Evolutionary conservation across 1,284 basidiomycete species (phyloP), one percentile per base, ranked within the genome.

Genomic region (Flammula alnicola): DNA sequence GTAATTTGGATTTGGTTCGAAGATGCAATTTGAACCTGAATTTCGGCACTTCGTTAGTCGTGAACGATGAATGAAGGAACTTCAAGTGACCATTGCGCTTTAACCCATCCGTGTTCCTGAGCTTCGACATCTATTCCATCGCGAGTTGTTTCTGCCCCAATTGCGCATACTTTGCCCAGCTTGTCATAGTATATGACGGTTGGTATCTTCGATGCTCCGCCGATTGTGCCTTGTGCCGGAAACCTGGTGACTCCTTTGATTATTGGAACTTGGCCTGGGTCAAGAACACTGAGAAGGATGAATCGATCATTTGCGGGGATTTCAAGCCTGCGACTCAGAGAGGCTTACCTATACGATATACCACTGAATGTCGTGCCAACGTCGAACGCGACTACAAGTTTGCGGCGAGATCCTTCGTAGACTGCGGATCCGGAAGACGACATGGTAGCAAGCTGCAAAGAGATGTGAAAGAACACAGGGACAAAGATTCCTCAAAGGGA

Each of bases 351-450:
- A 51, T 79, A 81, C 0, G 76, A 75, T 1, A 77, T 67, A 1
- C 77, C 78, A 42, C 78, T 79, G 57, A 67, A 80, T 1, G 79
- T 81, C 0, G 79, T 81, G 0, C 79, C 79, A 1, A 81, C 62
- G 54, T 81, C 80, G 39, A 81, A 73, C 0, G 76, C 78, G 5
- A 81, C 56, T 10, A 80, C 70, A 6, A 81, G 65, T 14, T 69
- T 73, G 27, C 76, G 69, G 33, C 52, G 50, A 37, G 55, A 53
- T 16, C 73, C 72, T 11, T 53, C 56, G 52, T 67, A 73, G 2
- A 66, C 63, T 23, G 41, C 30, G 16, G 12, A 4, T 32, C 16
- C 9, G 9, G 12, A 12, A 32, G 8, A 32, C 8, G 30, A 32
- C 12, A n/a, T n/a, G 30, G 9, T 32, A 16, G 9, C 16, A 9